Base-by-base conservation (phyloP, 179 eudicot genomes). In the Patellifolia procumbens region DNA sequence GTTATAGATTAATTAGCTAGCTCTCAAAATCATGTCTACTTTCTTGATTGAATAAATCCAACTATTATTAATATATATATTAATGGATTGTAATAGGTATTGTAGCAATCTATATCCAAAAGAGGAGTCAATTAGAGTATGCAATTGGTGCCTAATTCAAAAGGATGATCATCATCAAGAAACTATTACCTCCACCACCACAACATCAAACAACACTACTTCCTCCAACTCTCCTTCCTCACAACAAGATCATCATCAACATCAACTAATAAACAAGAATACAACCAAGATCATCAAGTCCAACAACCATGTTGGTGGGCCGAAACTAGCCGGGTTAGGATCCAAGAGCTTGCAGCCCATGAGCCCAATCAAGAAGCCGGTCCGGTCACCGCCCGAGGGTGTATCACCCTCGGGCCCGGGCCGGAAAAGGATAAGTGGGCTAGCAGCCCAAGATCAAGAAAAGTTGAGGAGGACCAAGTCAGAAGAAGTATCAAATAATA, bases 61-160 rank as follows among this genome's bases (percentile, higher is more conserved):
- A 42, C 31, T 56, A 19, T 49, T 15, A 24, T 43, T 73, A 6
- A 42, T 10, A 20, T 74, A 43, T n/a, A 22, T 37, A 68, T 45
- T 8, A 3, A 39, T 24, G 48, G 24, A 26, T 76, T 68, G 35
- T 17, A 37, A 35, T 84, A 93, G 98, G 81, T 93, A 93, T 77
- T 93, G 98, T 65, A 93, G 98, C 91, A 87, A 90, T 76, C 69
- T 75, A 48, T 93, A 91, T 78, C 98, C 98, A 34, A 86, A 86
- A 73, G 91, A 90, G 11, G 97, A 87, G 35, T 61, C 91, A n/a
- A 88, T 90, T 68, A 67, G 84, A 67, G 81, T 83, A 32, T 93
- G 98, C 88, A 91, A 93, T 78, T 93, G 98, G 98, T 93, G 98
- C 76, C 79, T 93, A 72, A 82, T 80, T 74, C 84, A 79, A 42